phyloP scores from a whole-genome alignment of 352 stramenopile genomes.

The Aphanomyces stellatus region DNA sequence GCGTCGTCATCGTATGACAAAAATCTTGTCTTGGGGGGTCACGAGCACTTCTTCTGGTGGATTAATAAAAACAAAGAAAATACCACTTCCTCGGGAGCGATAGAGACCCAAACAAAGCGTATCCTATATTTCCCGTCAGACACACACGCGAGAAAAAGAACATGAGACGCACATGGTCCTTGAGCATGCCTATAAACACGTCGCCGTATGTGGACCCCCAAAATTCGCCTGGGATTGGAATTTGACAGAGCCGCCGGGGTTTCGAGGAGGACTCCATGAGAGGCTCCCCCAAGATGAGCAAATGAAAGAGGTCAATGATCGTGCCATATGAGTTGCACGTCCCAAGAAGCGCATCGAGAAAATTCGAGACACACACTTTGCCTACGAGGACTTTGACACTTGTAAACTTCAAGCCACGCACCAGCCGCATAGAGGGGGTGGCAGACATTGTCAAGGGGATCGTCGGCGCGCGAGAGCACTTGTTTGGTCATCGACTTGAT shows the following conservation, averaged over 20 bases:
- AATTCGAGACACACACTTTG: slow-evolving; percentile 64
- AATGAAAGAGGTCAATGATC: slow-evolving; percentile 57
- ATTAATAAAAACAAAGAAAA: slow-evolving; percentile 55
- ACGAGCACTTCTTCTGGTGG: slow-evolving; percentile 48
- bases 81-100: slow-evolving; percentile 30
- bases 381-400: slow-evolving; percentile 19
- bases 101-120: slow-evolving; percentile 50
- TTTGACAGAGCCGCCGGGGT: slow-evolving; percentile 39
- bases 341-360: slow-evolving; percentile 57
- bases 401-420: not conserved
- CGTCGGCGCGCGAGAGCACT: slow-evolving; percentile 12
- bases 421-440: slow-evolving; percentile 15
- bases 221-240: slow-evolving; percentile 41
- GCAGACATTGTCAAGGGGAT: slow-evolving; percentile 18
- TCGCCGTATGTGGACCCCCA: slow-evolving; percentile 50
- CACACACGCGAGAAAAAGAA: too few species aligned
- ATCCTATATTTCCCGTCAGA: too few species aligned
- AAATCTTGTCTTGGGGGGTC: slow-evolving; percentile 49
- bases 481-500: not conserved
- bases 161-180: slow-evolving; percentile 28
- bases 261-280: slow-evolving; percentile 26
- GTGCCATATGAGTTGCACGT: slow-evolving; percentile 46
- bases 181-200: slow-evolving; percentile 45
- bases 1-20: slow-evolving; percentile 40
- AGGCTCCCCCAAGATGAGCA: slow-evolving; percentile 53